A percentile compares a stretch with the other conserved stretches of the same genome.
These are phyloP conservation scores for Calvatia gigantea DNA, from an alignment of 768 basidiomycete species.

Conservation along the genomic window DNA sequence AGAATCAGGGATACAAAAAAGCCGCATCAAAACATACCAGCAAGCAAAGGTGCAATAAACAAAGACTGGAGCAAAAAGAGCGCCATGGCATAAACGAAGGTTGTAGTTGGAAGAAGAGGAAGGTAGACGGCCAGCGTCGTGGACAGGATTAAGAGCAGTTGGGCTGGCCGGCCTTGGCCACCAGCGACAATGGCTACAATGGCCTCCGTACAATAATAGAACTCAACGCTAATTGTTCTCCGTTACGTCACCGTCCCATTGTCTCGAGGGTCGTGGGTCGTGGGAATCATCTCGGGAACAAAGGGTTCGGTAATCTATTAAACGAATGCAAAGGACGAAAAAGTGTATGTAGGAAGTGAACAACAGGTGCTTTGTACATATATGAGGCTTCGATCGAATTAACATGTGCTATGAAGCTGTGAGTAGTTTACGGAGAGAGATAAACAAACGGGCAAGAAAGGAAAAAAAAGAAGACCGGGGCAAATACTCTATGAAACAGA, in stretches of 20 bases:
- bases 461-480: constrained; percentile 1
- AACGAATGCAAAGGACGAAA: background rate
- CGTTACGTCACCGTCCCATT: constrained; percentile 1
- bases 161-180: background rate
- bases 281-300: too few species aligned
- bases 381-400: background rate
- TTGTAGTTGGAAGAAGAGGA: constrained; percentile 3
- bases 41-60: constrained; percentile 6
- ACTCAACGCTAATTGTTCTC: background rate
- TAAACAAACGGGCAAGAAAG: background rate
- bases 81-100: constrained; percentile 10
- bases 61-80: constrained; percentile 6
- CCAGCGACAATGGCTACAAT: background rate
- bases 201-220: background rate
- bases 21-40: constrained; percentile 3
- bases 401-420: background rate
- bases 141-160: background rate
- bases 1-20: constrained; percentile 18
- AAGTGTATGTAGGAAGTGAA: background rate
- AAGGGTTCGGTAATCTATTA: background rate
- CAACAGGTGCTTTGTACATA: background rate
- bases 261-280: too few species aligned
- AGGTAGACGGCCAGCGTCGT: background rate
- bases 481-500: constrained; percentile 1
- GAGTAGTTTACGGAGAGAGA: constrained; percentile 2